Percentiles rank a stretch among this genome's conserved stretches.
These are phyloP conservation scores for Saksenaea oblongispora DNA, from an alignment of 371 early-diverging fungal species.

Conservation along the genomic window DNA sequence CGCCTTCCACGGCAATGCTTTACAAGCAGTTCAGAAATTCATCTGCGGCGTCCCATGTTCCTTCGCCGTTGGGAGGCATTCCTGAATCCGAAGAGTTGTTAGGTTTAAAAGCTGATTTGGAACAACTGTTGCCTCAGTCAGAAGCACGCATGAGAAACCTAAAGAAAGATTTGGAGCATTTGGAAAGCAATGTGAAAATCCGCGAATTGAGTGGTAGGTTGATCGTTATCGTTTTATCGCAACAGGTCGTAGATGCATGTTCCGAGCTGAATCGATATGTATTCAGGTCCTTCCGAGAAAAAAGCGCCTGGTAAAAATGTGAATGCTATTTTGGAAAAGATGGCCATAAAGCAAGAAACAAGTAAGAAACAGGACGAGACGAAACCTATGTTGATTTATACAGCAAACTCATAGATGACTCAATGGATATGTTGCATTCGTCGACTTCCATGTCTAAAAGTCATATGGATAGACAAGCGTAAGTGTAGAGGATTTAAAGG, in stretches of 20 bases:
- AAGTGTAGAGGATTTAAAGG: conserved; percentile 8
- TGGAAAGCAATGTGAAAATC: conserved; percentile 24
- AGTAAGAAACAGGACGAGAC: conserved; percentile 12
- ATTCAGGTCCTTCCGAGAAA: neutral
- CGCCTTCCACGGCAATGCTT: conserved; percentile 31
- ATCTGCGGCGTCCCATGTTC: conserved; percentile 16
- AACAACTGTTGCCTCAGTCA: conserved; percentile 33
- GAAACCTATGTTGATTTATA: neutral
- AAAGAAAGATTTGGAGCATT: conserved; percentile 24
- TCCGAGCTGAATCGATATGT: neutral
- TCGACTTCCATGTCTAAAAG: conserved; percentile 9
- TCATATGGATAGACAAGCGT: conserved; percentile 35
- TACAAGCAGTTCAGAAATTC: conserved; percentile 27
- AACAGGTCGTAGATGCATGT: neutral
- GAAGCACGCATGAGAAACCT: conserved; percentile 32
- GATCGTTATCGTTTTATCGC: neutral
- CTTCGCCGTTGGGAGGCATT: conserved; percentile 27
- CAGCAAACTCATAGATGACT: conserved; percentile 7
- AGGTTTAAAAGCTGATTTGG: conserved; percentile 40
- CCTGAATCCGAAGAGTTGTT: conserved; percentile 39
- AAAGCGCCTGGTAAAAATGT: conserved; percentile 27
- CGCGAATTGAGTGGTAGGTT: conserved; percentile 8
- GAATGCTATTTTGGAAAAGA: conserved; percentile 26
- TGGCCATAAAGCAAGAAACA: conserved; percentile 37
- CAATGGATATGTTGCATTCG: conserved; percentile 6